A percentile compares a stretch with the other conserved stretches of the same genome.
Evolutionary conservation across 352 stramenopile genomes (phyloP).

Genomic region (Pythium phragmiticola): DNA sequence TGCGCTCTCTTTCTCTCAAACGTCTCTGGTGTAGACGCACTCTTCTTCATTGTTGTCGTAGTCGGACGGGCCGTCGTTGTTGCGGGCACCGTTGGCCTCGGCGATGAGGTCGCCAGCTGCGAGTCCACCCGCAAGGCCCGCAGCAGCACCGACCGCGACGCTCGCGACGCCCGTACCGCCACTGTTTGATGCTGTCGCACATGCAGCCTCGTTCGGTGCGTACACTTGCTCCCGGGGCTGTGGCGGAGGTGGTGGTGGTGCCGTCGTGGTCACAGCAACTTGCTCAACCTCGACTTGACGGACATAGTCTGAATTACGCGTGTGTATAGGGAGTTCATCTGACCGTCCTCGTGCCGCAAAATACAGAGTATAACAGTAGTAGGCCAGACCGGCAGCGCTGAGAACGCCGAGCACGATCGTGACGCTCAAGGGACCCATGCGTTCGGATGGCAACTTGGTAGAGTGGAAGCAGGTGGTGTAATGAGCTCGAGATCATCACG

Average conservation of each 20-base stretch:
- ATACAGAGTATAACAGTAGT: conserved; percentile 4
- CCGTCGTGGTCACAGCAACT: neutral
- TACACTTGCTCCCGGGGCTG: neutral
- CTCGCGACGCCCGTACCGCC: neutral
- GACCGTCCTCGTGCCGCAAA: neutral
- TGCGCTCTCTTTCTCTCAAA: too few species aligned
- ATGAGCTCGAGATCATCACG: too few species aligned
- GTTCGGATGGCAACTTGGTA: neutral
- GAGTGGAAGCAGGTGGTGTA: too few species aligned
- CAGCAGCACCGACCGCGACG: conserved; percentile 5
- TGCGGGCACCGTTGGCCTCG: neutral
- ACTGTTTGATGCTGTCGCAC: neutral
- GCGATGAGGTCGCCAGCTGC: conserved; percentile 5
- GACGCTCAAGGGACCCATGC: neutral
- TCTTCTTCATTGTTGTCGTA: too few species aligned
- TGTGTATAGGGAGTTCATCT: neutral
- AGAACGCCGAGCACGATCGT: neutral
- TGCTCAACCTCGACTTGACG: neutral
- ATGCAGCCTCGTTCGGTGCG: neutral
- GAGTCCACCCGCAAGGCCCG: conserved; percentile 6
- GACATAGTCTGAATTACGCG: neutral
- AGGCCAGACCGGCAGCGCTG: neutral
- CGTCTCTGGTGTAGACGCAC: too few species aligned
- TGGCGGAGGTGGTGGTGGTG: neutral
- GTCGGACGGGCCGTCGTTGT: too few species aligned